These are phyloP conservation scores for Ophiocordyceps sinensis DNA, from an alignment of 2,329 filamentous ascomycete species.

Conservation along the genomic window DNA sequence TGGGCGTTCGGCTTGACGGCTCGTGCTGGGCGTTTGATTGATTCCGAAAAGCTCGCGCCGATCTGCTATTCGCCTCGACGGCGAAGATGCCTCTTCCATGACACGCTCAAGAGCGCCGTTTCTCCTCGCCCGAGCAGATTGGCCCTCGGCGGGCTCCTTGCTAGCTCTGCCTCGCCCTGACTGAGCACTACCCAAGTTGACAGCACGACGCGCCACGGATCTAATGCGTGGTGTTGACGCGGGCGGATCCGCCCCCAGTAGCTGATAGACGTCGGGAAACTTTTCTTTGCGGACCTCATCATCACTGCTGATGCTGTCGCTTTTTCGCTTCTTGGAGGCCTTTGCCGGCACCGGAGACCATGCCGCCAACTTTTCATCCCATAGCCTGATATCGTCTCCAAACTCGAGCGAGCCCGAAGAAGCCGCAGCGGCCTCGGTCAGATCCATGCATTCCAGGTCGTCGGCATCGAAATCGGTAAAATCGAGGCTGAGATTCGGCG, in stretches of 20 bases:
- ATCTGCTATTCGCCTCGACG: constrained; percentile 9
- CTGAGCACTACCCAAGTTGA: constrained; percentile 5
- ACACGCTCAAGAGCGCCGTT: constrained; percentile 6
- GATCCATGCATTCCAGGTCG: constrained; percentile 23
- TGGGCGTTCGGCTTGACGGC: constrained; percentile 3
- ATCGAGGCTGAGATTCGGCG: constrained; percentile 13
- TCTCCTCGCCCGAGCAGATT: neutral
- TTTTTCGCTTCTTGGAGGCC: constrained; percentile 37
- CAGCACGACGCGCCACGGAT: constrained; percentile 9
- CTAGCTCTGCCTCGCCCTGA: constrained; percentile 7
- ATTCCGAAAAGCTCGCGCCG: constrained; percentile 1
- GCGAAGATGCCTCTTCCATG: constrained; percentile 10
- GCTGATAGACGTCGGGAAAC: constrained; percentile 40
- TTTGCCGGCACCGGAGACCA: constrained; percentile 22
- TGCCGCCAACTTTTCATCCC: constrained; percentile 26
- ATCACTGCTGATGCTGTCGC: constrained; percentile 27
- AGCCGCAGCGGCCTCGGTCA: constrained; percentile 20
- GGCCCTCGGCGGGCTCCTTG: constrained; percentile 2
- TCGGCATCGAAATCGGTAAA: constrained; percentile 20
- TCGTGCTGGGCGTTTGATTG: constrained; percentile 3
- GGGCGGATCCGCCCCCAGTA: constrained; percentile 25
- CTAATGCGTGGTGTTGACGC: constrained; percentile 18
- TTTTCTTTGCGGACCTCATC: constrained; percentile 25
- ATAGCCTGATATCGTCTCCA: constrained; percentile 23
- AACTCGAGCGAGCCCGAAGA: constrained; percentile 21